Base-by-base conservation (phyloP, 2,329 filamentous ascomycete genomes). In the Penicillium sp. region DNA sequence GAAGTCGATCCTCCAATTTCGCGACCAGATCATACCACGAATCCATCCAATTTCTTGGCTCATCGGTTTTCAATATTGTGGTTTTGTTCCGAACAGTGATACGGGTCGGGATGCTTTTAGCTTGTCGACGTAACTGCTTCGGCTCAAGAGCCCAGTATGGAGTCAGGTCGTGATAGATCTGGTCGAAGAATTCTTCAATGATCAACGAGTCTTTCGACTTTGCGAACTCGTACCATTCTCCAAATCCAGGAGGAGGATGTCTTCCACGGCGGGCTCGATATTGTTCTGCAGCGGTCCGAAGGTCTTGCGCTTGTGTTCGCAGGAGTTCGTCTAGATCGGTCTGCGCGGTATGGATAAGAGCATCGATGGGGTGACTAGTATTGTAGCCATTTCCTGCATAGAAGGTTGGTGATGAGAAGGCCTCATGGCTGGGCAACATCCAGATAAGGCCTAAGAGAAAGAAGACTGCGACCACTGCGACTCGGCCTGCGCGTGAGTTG, bases 171-270 rank as follows among this genome's bases (percentile, higher is more conserved):
- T 77, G 64, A 62, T 82, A 79, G 10, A 82, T 78, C 56, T 77
- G 78, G 56, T 82, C 79, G 60, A 80, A 82, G 58, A 80, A 77
- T 7, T 79, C 75, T 61, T 82, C 80, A 5, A 82, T 67, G 1
- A 82, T 69, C 30, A 80, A 36, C 1, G 77, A 73, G 48, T 75
- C 66, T 43, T 76, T 65, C 11, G 70, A 67, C 31, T 70, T 63
- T 8, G 80, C 79, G 61, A 73, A 80, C 5, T 71, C 57, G 58
- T 73, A 77, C 80, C 80, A 82, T 36, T 65, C 56, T 43, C 79
- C 77, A 60, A 82, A 82, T 2, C 72, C 69, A 1, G 80, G 80
- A 8, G 80, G 80, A 14, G 80, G 80, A 58, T 81, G 77, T 33
- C 80, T 70, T 1, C 79, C 78, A 54, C 78, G 66, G 17, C 75